Evolutionary conservation across 176 grass and related monocot species (phyloP).

Genomic region (Lolium perenne): DNA sequence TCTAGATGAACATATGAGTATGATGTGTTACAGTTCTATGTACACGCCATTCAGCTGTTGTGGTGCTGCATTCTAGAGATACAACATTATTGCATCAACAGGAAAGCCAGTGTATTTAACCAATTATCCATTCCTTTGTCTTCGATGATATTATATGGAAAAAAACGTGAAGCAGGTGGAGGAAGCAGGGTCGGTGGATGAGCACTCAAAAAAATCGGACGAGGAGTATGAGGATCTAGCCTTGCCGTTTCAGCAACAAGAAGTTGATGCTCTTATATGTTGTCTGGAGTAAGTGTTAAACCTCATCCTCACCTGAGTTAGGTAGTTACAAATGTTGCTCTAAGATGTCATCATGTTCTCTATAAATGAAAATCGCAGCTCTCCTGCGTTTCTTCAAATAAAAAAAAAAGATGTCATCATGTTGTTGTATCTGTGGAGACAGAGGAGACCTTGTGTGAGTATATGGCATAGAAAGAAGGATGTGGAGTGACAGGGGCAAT

Average conservation of each 20-base stretch:
- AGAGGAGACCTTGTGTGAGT: background rate
- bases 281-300: too few species aligned
- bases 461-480: too few species aligned
- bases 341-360: background rate
- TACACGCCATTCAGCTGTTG: too few species aligned
- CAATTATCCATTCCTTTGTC: background rate
- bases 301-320: background rate
- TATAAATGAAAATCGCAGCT: too few species aligned
- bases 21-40: too few species aligned
- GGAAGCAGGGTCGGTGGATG: slow-evolving; percentile 15
- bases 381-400: too few species aligned
- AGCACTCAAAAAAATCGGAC: background rate
- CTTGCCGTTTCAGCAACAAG: background rate
- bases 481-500: background rate
- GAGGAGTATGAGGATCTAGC: slow-evolving; percentile 12
- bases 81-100: background rate
- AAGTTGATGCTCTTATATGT: background rate
- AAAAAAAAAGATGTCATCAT: background rate
- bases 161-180: background rate
- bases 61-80: background rate
- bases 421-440: background rate
- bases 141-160: background rate
- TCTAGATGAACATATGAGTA: background rate
- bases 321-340: background rate
- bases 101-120: background rate